These are phyloP conservation scores for Apiospora kogelbergensis DNA, from an alignment of 2,329 filamentous ascomycete species.

Conservation along the genomic window DNA sequence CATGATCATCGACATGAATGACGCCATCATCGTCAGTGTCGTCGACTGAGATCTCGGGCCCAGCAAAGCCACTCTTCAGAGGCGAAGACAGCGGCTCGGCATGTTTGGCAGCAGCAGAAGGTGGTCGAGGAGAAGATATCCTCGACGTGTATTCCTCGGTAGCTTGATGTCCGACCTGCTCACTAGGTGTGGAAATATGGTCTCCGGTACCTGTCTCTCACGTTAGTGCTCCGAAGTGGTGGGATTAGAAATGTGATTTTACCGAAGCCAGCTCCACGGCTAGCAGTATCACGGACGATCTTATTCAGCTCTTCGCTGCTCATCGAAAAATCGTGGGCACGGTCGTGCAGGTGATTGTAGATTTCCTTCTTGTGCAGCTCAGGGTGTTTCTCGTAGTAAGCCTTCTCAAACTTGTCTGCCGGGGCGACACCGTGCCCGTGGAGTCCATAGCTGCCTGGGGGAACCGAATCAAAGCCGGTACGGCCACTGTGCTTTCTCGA, in stretches of 20 bases:
- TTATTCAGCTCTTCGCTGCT: constrained; percentile 89
- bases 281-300: constrained; percentile 74
- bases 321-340: constrained; percentile 73
- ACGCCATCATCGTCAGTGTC: constrained; percentile 51
- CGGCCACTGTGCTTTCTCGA: constrained; percentile 71
- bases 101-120: constrained; percentile 42
- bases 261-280: constrained; percentile 52
- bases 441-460: constrained; percentile 88
- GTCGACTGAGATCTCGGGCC: constrained; percentile 25
- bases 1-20: constrained; percentile 76
- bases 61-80: constrained; percentile 28
- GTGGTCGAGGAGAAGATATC: constrained; percentile 66
- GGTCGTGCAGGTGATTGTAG: constrained; percentile 54
- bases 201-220: constrained; percentile 58
- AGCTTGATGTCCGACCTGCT: constrained; percentile 87
- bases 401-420: constrained; percentile 82
- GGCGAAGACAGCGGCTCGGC: constrained; percentile 30
- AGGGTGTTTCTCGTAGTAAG: constrained; percentile 91
- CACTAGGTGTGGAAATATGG: constrained; percentile 75
- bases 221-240: constrained; percentile 30
- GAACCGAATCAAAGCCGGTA: constrained; percentile 62
- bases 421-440: constrained; percentile 80
- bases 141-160: constrained; percentile 81
- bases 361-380: constrained; percentile 76
- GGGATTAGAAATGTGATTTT: constrained; percentile 32